Conservation (phyloP, 495 filamentous ascomycete genomes). For the Friedmanniomyces endolithicus region DNA sequence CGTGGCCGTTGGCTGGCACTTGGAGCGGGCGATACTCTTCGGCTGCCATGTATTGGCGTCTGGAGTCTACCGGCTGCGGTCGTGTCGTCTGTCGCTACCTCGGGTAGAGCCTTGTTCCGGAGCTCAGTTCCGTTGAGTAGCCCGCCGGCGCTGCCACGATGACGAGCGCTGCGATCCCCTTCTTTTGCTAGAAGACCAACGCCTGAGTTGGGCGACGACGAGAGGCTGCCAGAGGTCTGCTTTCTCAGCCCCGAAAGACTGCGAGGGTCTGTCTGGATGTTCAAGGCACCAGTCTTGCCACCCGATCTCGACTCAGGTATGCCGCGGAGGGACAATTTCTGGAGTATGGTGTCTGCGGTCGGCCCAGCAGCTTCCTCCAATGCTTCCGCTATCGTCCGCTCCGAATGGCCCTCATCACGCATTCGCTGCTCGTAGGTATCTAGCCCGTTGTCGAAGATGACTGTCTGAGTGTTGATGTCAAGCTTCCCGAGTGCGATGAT, state of each 20-base stretch:
- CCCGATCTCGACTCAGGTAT: not conserved
- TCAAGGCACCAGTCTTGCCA: not conserved
- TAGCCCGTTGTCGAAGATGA: slow-evolving; percentile 74
- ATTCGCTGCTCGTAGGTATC: slow-evolving; percentile 23
- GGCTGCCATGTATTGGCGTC: slow-evolving; percentile 1
- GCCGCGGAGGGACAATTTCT: slow-evolving; percentile 1
- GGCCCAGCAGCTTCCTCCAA: slow-evolving; percentile 76
- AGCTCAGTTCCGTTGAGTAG: slow-evolving; percentile 68
- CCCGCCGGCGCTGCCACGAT: slow-evolving; percentile 70
- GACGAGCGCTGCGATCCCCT: slow-evolving; percentile 27
- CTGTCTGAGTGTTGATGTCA: slow-evolving; percentile 66
- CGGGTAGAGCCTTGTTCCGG: slow-evolving; percentile 60
- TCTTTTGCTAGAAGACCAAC: slow-evolving; percentile 15
- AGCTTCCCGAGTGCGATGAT: slow-evolving; percentile 59
- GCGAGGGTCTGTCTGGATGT: not conserved
- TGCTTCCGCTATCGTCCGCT: slow-evolving; percentile 58
- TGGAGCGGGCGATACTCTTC: slow-evolving; percentile 10
- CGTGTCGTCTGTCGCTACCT: slow-evolving; percentile 14
- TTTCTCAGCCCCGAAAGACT: slow-evolving; percentile 7
- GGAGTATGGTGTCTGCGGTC: not conserved
- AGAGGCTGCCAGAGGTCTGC: slow-evolving; percentile 17
- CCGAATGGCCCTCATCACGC: slow-evolving; percentile 4
- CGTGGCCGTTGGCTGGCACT: not conserved
- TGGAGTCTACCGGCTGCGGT: slow-evolving; percentile 16
- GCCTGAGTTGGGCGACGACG: slow-evolving; percentile 17